Evolutionary conservation across 257 asterid species (phyloP), one percentile per base, ranked within the genome.

Genomic region (Lavandula angustifolia): DNA sequence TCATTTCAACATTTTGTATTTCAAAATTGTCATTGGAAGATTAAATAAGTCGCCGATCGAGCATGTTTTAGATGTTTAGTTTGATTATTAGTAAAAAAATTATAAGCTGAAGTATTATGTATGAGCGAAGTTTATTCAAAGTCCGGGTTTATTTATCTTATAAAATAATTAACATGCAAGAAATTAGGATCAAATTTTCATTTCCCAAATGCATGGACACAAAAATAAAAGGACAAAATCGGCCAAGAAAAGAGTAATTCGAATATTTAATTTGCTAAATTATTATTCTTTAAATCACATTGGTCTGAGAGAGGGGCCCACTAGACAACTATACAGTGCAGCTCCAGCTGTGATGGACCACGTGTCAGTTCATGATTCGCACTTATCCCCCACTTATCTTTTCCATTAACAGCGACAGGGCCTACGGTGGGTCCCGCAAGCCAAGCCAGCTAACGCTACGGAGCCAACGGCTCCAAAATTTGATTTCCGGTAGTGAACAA

Each of bases 301-400:
- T 79, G 73, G 34, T 51, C 59, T 75, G 56, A 35, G 17, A 9
- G 2, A 0, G 38, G 81, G 79, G 44, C 60, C 55, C 66, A 35
- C 60, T 32, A 41, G 80, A 86, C 88, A 86, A 50, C 88, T 82
- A 86, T 74, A 75, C 77, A 75, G 41, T 73, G 31, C 55, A 68
- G 56, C 52, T 73, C 42, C 94, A 89, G 91, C 95, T 84, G 95
- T 81, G 22, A 8, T 1, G 1, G 1, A 29, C 70, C 83, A 81
- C 82, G 92, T 85, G 86, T 41, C 4, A 0, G 0, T 0, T 0
- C 0, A 0, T 41, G 4, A 84, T 81, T 84, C 73, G 91, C 9
- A 33, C 6, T 2, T 18, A 44, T 61, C 35, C 35, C 58, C 31
- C 61, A 57, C 85, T 35, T 68, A 54, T 49, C 66, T 71, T 79